Evolutionary conservation across 2,329 filamentous ascomycete species (phyloP).

Genomic region (Neofusicoccum parvum): DNA sequence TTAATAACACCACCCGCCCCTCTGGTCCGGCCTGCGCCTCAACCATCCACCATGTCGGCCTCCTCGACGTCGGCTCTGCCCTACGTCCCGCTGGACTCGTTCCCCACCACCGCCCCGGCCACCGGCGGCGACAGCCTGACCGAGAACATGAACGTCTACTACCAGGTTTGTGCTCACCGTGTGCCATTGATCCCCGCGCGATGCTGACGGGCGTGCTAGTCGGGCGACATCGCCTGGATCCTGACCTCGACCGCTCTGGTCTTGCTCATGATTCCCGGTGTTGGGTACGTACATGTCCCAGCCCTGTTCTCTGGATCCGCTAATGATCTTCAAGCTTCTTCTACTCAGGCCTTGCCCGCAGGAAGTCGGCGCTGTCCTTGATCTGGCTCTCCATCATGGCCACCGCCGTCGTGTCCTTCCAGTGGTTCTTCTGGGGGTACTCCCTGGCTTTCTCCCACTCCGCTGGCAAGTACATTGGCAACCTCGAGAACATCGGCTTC

Average conservation of each 20-base stretch:
- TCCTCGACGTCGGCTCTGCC: slow-evolving; percentile 36
- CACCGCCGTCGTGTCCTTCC: slow-evolving; percentile 77
- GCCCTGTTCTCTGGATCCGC: not conserved
- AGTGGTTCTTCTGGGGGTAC: slow-evolving; percentile 97
- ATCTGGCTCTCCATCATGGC: slow-evolving; percentile 86
- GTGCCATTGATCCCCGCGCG: not conserved
- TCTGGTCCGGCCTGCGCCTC: slow-evolving; percentile 4
- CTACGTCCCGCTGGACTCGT: slow-evolving; percentile 37
- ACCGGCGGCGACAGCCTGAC: slow-evolving; percentile 65
- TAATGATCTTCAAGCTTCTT: slow-evolving; percentile 66
- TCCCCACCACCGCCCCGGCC: slow-evolving; percentile 59
- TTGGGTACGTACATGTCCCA: slow-evolving; percentile 57
- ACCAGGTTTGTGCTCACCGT: slow-evolving; percentile 58
- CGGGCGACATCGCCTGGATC: slow-evolving; percentile 83
- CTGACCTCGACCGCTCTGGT: slow-evolving; percentile 76
- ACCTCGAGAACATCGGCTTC: slow-evolving; percentile 79
- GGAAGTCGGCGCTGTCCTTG: slow-evolving; percentile 85
- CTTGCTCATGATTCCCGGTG: slow-evolving; percentile 89
- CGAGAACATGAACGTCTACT: slow-evolving; percentile 79
- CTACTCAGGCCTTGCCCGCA: slow-evolving; percentile 85
- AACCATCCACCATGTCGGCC: slow-evolving; percentile 29
- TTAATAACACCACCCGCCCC: not conserved
- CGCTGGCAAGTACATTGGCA: slow-evolving; percentile 74
- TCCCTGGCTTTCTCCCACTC: slow-evolving; percentile 80
- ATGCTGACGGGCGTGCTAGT: slow-evolving; percentile 47